phyloP scores from a whole-genome alignment of 257 asterid genomes.

The Primulina eburnea region DNA sequence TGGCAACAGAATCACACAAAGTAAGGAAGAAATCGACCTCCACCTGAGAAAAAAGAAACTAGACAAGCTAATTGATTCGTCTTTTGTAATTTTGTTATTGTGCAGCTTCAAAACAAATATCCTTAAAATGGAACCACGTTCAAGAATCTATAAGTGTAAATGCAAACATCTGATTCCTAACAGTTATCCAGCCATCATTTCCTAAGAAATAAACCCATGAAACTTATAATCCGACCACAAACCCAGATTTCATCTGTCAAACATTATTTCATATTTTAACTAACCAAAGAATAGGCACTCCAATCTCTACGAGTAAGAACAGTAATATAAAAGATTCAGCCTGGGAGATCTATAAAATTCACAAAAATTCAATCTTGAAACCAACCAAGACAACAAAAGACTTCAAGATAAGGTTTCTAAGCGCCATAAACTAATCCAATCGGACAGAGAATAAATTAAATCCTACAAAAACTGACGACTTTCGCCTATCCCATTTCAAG shows the following conservation, averaged over 20 bases:
- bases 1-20: not conserved
- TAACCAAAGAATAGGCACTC: not conserved
- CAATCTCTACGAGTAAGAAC: no score
- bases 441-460: no score
- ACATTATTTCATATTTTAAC: not conserved
- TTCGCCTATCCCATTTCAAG: not conserved
- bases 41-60: not conserved
- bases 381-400: not conserved
- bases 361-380: constrained; percentile 3
- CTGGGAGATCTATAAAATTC: not conserved
- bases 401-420: not conserved
- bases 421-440: not conserved
- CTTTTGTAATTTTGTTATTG: no score
- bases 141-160: not conserved
- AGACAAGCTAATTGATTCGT: not conserved
- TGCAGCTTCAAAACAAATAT: no score
- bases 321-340: not conserved
- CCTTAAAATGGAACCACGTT: not conserved
- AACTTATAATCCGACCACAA: not conserved
- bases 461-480: not conserved
- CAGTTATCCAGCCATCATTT: not conserved
- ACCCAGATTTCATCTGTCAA: no score
- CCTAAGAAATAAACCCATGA: constrained; percentile 6
- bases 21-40: not conserved
- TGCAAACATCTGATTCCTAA: not conserved